Conservation (phyloP, 495 filamentous ascomycete species). For the Cenococcum geophilum region DNA sequence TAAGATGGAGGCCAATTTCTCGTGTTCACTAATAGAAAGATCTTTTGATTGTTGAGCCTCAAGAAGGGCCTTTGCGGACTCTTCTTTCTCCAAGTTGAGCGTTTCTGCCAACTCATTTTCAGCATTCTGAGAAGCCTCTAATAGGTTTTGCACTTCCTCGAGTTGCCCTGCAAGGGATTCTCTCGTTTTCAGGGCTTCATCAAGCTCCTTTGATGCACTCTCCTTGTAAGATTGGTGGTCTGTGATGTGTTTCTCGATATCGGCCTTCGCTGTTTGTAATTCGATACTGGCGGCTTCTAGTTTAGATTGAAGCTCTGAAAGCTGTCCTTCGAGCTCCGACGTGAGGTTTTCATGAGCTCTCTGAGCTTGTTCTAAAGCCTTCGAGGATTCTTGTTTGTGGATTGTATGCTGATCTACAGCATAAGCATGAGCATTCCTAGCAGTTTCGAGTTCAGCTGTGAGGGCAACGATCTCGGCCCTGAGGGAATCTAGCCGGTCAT, state of each 20-base stretch:
- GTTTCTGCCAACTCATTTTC: neutral
- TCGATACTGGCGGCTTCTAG: conserved; percentile 6
- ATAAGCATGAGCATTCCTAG: neutral
- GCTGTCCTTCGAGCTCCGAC: conserved; percentile 1
- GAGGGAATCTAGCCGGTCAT: conserved; percentile 3
- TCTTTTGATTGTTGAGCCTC: neutral
- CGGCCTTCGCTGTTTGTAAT: conserved; percentile 8
- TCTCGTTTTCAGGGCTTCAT: neutral
- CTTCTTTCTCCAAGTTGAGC: neutral
- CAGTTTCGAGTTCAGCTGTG: conserved; percentile 5
- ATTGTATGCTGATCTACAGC: neutral
- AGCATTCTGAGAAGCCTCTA: neutral
- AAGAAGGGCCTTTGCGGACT: neutral
- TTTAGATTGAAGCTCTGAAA: conserved; percentile 6
- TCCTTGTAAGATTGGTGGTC: conserved; percentile 1
- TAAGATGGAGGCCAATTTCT: neutral
- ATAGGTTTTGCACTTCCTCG: neutral
- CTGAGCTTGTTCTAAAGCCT: conserved; percentile 4
- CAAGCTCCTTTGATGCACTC: conserved; percentile 5
- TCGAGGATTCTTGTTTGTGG: conserved; percentile 1
- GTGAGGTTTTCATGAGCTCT: conserved; percentile 5
- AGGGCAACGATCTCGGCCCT: conserved; percentile 4
- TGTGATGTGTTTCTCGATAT: neutral
- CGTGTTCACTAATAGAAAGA: neutral
- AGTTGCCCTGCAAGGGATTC: neutral